Base-by-base conservation (phyloP, 331 rosid species). In the Rosa hybrid region DNA sequence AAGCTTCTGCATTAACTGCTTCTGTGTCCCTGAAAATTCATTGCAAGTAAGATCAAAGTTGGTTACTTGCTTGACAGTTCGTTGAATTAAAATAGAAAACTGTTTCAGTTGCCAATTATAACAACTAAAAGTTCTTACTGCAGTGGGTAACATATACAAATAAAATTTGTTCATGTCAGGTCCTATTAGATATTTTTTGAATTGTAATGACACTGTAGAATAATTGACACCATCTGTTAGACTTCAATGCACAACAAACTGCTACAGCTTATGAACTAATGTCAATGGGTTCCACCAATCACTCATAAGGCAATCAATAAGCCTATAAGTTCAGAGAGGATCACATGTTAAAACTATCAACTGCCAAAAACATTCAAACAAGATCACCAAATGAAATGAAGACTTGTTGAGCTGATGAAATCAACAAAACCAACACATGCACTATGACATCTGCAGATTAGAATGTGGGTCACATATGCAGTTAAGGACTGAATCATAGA, bases 1-100 rank as follows among this genome's bases (percentile, higher is more conserved):
- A 56, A 93, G 99, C 87, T 93, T 87, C 75, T 86, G 86, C 56
- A 93, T 59, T 68, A 96, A 87, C 68, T 90, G 91, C 71, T 84
- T 88, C 91, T 92, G 92, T 23, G 97, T 89, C 82, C 92, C 99
- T 96, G 89, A 12, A 74, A 86, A 91, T 72, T 76, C 62, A 75
- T 78, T 6, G 71, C 68, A 56, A 4, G 81, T 12, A 68, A 8
- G 18, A 45, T 68, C 78, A 25, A 34, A 72, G 7, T 80, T 46
- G 48, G 54, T 46, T 21, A 51, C 41, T 50, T 63, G 60, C 45
- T 50, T 71, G 3, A 60, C 17, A 63, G 41, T 34, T 59, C 46
- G 21, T 23, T 53, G 34, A 64, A 23, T 3, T 8, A 68, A 25
- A 13, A 17, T 6, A 44, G 49, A 49, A 46, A 8, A 5, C 1